Evolutionary conservation across 768 basidiomycete species (phyloP).

Genomic region (Kwoniella dendrophila): DNA sequence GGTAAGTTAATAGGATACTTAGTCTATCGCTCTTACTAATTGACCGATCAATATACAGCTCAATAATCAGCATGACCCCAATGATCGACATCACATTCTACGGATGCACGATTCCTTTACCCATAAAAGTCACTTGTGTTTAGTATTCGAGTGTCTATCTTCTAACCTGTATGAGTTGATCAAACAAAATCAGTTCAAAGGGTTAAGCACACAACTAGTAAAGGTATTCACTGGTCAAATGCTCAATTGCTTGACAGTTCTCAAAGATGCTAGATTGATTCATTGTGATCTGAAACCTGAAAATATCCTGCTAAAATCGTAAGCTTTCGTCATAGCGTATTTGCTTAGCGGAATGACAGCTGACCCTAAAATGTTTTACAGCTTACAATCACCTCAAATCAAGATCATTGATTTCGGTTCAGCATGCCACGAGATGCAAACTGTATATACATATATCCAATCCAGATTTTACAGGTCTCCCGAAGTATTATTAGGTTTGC

Average conservation of each 20-base stretch:
- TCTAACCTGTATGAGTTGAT: slow-evolving; percentile 98
- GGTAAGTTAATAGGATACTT: slow-evolving; percentile 63
- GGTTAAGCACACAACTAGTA: slow-evolving; percentile 91
- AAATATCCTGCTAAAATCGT: slow-evolving; percentile 97
- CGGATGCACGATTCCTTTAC: slow-evolving; percentile 95
- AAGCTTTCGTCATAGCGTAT: slow-evolving; percentile 39
- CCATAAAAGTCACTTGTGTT: slow-evolving; percentile 91
- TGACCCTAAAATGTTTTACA: slow-evolving; percentile 55
- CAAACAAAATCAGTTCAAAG: slow-evolving; percentile 99
- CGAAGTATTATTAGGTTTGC: slow-evolving; percentile 90
- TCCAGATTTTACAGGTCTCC: slow-evolving; percentile 98
- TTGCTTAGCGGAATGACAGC: background rate
- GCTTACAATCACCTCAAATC: slow-evolving; percentile 94
- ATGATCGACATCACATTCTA: slow-evolving; percentile 94
- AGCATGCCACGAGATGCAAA: slow-evolving; percentile 97
- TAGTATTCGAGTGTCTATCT: slow-evolving; percentile 94
- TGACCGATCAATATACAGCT: slow-evolving; percentile 62
- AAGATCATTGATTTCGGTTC: slow-evolving; percentile 99
- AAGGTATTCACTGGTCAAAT: slow-evolving; percentile 98
- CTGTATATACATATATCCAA: slow-evolving; percentile 99
- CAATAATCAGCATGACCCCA: slow-evolving; percentile 89
- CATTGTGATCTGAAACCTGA: slow-evolving; percentile 99
- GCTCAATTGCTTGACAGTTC: slow-evolving; percentile 83
- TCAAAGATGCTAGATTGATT: slow-evolving; percentile 93
- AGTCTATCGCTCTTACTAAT: background rate